Evolutionary conservation across 2,329 filamentous ascomycete species (phyloP).

Genomic region (Ceratocystiopsis brevicomis): DNA sequence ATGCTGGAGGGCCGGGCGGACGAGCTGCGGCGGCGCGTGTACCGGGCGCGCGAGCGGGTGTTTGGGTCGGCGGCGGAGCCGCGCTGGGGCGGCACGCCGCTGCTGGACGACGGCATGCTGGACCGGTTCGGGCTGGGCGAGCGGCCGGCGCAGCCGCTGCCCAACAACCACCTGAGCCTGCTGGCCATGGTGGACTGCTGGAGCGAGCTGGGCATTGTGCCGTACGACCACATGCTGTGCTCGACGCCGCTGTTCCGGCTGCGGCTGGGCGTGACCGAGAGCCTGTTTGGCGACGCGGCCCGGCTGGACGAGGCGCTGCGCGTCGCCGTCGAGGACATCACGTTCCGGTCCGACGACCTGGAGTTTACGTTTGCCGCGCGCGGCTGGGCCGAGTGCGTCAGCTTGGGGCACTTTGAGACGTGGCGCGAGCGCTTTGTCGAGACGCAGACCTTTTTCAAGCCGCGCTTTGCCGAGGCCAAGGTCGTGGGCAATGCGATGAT

Average conservation of each 20-base stretch:
- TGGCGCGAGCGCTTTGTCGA: slow-evolving; percentile 82
- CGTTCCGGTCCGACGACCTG: slow-evolving; percentile 84
- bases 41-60: slow-evolving; percentile 45
- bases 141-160: slow-evolving; percentile 29
- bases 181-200: slow-evolving; percentile 98
- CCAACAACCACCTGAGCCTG: slow-evolving; percentile 85
- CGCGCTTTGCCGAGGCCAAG: slow-evolving; percentile 71
- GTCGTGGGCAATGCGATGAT: slow-evolving; percentile 93
- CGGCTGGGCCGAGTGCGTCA: slow-evolving; percentile 89
- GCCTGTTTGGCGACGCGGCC: slow-evolving; percentile 68
- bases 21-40: slow-evolving; percentile 57
- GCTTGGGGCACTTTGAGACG: slow-evolving; percentile 76
- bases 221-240: slow-evolving; percentile 99
- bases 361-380: slow-evolving; percentile 95
- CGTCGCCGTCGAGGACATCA: slow-evolving; percentile 74
- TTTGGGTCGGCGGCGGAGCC: slow-evolving; percentile 50
- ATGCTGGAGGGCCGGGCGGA: slow-evolving; percentile 74
- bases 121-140: slow-evolving; percentile 75
- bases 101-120: slow-evolving; percentile 68
- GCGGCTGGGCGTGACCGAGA: slow-evolving; percentile 93
- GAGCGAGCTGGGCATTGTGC: slow-evolving; percentile 81
- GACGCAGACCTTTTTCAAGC: slow-evolving; percentile 82
- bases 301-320: slow-evolving; percentile 71
- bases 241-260: slow-evolving; percentile 92
- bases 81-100: slow-evolving; percentile 40